A percentile compares a stretch with the other conserved stretches of the same genome.
These are phyloP conservation scores for Multifurca ochricompacta DNA, from an alignment of 768 basidiomycete species.

Conservation along the genomic window DNA sequence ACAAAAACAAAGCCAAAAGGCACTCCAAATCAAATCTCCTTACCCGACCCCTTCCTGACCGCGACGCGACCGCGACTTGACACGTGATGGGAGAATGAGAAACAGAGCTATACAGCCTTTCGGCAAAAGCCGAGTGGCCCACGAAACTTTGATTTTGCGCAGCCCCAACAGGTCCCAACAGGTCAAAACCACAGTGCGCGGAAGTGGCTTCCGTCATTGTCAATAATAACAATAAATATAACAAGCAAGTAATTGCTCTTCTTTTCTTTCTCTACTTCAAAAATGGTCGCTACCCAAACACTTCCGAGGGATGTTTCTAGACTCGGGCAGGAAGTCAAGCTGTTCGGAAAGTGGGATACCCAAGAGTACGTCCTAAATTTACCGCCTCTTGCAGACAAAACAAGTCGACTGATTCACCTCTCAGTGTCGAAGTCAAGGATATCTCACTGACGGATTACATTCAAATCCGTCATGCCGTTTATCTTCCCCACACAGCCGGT, in stretches of 20 bases:
- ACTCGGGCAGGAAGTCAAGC: constrained; percentile 81
- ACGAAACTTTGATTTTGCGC: constrained; percentile 3
- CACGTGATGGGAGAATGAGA: neutral
- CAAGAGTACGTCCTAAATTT: constrained; percentile 65
- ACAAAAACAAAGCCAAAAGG: too few species aligned
- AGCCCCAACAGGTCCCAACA: neutral
- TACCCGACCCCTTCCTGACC: neutral
- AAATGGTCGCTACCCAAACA: constrained; percentile 60
- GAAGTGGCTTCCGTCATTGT: neutral
- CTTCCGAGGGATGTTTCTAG: constrained; percentile 79
- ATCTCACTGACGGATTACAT: constrained; percentile 99
- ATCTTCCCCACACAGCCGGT: constrained; percentile 96
- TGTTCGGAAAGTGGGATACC: constrained; percentile 99
- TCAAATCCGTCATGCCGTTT: constrained; percentile 96
- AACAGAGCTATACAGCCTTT: neutral
- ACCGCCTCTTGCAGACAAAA: neutral
- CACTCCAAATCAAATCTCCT: neutral
- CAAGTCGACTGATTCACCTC: neutral
- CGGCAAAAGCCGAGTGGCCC: constrained; percentile 13
- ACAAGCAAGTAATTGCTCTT: neutral
- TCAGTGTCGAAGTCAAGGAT: constrained; percentile 96
- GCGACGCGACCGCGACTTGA: neutral
- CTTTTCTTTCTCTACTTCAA: constrained; percentile 23
- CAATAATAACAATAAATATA: neutral
- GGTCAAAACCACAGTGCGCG: neutral